Evolutionary conservation across 805 yeast genomes (phyloP).

Genomic region (Ogataea zsoltii): DNA sequence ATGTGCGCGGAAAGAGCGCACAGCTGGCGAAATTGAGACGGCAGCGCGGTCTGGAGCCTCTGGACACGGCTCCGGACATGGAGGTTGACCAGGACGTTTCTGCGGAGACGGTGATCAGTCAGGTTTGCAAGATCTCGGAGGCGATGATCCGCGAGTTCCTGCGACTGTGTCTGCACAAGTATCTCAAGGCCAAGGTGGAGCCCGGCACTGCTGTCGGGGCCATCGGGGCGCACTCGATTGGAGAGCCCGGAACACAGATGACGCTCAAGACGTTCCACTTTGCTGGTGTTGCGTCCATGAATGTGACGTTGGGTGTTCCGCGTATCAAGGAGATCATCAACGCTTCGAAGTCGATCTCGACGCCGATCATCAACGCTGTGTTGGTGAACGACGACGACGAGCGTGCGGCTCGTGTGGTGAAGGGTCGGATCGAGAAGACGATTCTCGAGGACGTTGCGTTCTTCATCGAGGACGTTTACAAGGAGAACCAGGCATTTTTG

Average conservation of each 20-base stretch:
- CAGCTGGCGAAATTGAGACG: conserved; percentile 58
- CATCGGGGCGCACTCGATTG: conserved; percentile 98
- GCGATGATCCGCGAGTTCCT: conserved; percentile 64
- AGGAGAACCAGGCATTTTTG: conserved; percentile 71
- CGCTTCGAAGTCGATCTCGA: conserved; percentile 91
- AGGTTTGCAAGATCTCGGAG: conserved; percentile 66
- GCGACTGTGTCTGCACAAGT: conserved; percentile 75
- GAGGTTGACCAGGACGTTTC: conserved; percentile 17
- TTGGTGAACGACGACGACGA: conserved; percentile 92
- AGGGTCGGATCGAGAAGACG: conserved; percentile 96
- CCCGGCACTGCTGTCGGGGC: conserved; percentile 99
- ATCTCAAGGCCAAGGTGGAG: conserved; percentile 87
- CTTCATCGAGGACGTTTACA: conserved; percentile 92
- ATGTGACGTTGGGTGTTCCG: conserved; percentile 98
- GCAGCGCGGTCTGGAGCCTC: conserved; percentile 43
- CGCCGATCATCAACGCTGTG: conserved; percentile 94
- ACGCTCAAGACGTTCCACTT: conserved; percentile 77
- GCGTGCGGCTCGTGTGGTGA: conserved; percentile 97
- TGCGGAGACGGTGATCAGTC: conserved; percentile 53
- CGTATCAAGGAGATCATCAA: conserved; percentile 98
- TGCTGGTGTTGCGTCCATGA: conserved; percentile 99
- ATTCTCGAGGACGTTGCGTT: conserved; percentile 80
- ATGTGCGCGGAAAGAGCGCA: conserved; percentile 55
- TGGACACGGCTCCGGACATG: conserved; percentile 44
- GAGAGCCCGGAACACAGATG: conserved; percentile 99